Evolutionary conservation across 257 asterid genomes (phyloP), one percentile per base, ranked within the genome.

Genomic region (Nicotiana undulata): DNA sequence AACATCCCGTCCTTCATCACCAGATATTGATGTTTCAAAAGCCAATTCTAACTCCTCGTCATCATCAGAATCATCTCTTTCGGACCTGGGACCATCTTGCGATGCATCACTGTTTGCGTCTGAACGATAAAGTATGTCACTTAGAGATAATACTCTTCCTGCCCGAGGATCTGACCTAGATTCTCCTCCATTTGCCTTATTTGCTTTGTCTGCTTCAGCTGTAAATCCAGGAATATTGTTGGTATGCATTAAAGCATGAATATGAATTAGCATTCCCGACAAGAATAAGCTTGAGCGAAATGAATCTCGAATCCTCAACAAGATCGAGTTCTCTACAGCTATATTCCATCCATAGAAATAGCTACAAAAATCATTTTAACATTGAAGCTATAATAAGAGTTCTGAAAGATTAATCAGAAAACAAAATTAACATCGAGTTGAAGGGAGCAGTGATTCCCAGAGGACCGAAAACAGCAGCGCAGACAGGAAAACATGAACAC

Each of bases 1-100:
- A 74, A 63, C 80, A 79, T 88, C 95, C 66, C 77, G 90, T 79
- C 85, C 91, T 80, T 83, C 93, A 84, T 90, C 98, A 61, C 90
- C 87, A 60, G 95, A 83, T 75, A 88, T 52, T 82, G 96, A 83
- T 76, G 98, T 83, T 85, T 89, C 98, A 87, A 90, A 90, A 87
- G 91, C 97, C 83, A 91, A 83, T 86, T 96, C 98, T 65, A 92
- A 83, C 77, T 89, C 98, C 66, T 91, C 99, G 34, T 92, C 98
- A 79, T 88, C 92, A 81, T 94, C 98, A 51, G 97, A 93, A 85
- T 92, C 98, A 81, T 91, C 98, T 88, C 93, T 87, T 65, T 89
- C 99, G 53, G 88, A 86, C 83, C 83, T 82, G 46, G 86, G 90
- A 81, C 85, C 97, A 78, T 89, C 96, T 72, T 83, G 83, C 64